Evolutionary conservation across 257 asterid genomes (phyloP), one percentile per base, ranked within the genome.

Genomic region (Solanum acaule): DNA sequence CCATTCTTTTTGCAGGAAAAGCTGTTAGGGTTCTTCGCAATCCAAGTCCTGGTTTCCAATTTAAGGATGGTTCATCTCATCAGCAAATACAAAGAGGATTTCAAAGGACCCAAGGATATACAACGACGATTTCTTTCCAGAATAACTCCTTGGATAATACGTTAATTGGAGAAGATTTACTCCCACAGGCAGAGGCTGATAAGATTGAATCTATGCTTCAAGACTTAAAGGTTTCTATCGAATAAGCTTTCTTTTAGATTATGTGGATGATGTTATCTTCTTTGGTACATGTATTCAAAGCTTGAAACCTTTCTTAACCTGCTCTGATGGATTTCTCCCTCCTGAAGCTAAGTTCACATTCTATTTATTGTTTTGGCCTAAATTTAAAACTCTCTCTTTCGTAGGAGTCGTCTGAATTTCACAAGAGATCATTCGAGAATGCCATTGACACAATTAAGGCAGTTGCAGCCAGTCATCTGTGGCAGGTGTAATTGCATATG

Each of bases 391-490:
- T 82, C 0, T 81, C 81, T 90, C 46, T 76, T 90, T 86, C 90
- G 89, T 91, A 96, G 99, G 99, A 96, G 87, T 94, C 97, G 2
- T 94, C 99, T 35, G 99, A 97, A 92, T 97, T 96, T 91, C 99
- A 94, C 88, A 96, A 93, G 93, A 93, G 99, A 93, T 95, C 98
- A 72, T 97, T 96, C 91, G 99, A 97, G 92, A 94, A 91, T 85
- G 95, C 96, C 0, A 89, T 97, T 82, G 95, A 93, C 93, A 92
- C 98, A 84, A 96, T 96, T 59, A 95, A 94, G 90, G 92, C 95
- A n/a, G 95, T 97, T 92, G 98, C 99, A 75, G 99, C 99, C 25
- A 94, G 94, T 93, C 98, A 94, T 93, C 99, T 97, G 91, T 96
- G 99, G 99, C 98, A 97, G 99, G 98, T 96, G 85, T 77, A 84